Base-by-base conservation (phyloP, 129 eudicot species). In the Mikania micrantha region DNA sequence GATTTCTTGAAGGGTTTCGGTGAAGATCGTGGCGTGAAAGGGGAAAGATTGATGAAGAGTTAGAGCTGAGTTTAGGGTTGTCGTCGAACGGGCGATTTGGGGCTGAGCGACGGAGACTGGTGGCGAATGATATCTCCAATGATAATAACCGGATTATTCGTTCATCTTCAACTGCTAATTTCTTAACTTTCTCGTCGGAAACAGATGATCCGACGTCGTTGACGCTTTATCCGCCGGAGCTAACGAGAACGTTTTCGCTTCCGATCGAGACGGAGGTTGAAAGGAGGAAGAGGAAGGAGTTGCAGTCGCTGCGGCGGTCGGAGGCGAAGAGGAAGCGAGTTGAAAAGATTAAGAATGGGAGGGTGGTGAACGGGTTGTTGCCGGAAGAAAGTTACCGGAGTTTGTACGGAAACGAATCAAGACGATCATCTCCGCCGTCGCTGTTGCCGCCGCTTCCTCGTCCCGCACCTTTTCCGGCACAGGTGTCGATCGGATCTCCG, bases 31-130 rank as follows among this genome's bases (percentile, higher is more conserved):
- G 17, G 42, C 12, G 11, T 60, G 4, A 68, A 68, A 60, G 41
- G 50, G 9, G 79, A 75, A 60, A 7, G 13, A n/a, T 57, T 10
- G 42, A 24, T 22, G 75, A 68, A 49, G 86, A 75, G 27, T 42
- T 84, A 0, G 88, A 91, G 74, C 66, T 85, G 20, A 85, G 70
- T 76, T 78, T 91, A 52, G 92, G 97, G 38, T 83, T 87, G 5
- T 91, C 97, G 7, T 74, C 76, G 78, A 83, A 85, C 67, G 97
- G 97, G 0, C 77, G 72, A 39, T 90, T 85, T 60, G 97, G 97
- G 21, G 83, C 81, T 34, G 84, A 90, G 79, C 81, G 80, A 17
- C 60, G 60, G 21, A 50, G 70, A 9, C 32, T 11, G 15, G 58
- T 20, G 40, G 60, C 4, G 0, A 64, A 59, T 15, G 44, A 10